These are phyloP conservation scores for Ambrosia artemisiifolia DNA, from an alignment of 129 eudicot genomes.

Conservation along the genomic window DNA sequence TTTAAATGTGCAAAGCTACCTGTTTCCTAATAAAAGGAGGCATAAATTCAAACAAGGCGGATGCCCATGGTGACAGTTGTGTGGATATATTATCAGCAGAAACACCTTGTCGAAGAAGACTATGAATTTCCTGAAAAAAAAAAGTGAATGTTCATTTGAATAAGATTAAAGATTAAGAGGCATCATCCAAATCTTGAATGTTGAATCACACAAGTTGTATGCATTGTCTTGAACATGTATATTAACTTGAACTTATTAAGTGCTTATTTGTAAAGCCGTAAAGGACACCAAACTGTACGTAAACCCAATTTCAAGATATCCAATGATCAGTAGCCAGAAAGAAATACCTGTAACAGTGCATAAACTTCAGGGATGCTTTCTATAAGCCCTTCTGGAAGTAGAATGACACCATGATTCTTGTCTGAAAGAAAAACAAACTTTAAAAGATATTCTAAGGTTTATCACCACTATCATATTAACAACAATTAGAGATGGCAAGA, in stretches of 20 bases:
- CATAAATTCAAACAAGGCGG: conserved; percentile 94
- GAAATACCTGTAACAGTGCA: conserved; percentile 77
- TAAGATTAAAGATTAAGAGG: not conserved
- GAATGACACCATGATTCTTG: conserved; percentile 92
- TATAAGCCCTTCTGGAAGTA: conserved; percentile 96
- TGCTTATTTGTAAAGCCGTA: not conserved
- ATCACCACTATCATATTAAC: not conserved
- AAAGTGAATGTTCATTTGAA: not conserved
- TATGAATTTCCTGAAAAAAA: conserved; percentile 80
- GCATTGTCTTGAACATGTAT: not conserved
- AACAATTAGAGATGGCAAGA: conserved; percentile 7
- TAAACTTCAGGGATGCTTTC: conserved; percentile 98
- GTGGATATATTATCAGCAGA: conserved; percentile 77
- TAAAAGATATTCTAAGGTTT: not conserved
- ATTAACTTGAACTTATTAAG: not conserved
- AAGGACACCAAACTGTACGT: not conserved
- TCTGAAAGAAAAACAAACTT: conserved; percentile 34
- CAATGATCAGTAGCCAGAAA: not conserved
- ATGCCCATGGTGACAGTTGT: conserved; percentile 97
- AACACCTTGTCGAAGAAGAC: conserved; percentile 72
- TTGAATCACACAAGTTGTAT: not conserved
- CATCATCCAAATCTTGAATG: not conserved
- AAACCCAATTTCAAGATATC: not conserved
- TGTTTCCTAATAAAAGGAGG: conserved; percentile 90
- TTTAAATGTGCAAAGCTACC: conserved; percentile 29